Percentiles rank a stretch among this genome's conserved stretches.
These are phyloP conservation scores for Bipolaris cookei DNA, from an alignment of 2,329 filamentous ascomycete genomes.

Conservation along the genomic window DNA sequence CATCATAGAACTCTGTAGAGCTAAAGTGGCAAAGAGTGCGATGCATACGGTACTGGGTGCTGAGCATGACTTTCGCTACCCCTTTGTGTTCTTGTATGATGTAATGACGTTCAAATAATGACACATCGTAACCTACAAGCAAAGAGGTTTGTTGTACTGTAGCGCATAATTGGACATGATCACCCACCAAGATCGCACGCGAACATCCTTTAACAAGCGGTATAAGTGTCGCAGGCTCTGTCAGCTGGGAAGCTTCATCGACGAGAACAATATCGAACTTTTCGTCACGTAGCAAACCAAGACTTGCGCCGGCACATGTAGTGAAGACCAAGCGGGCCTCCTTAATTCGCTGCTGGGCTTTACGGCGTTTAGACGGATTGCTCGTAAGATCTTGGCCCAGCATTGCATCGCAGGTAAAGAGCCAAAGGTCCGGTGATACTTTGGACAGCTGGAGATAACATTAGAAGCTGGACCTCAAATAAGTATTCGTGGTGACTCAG, in stretches of 20 bases:
- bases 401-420: constrained; percentile 42
- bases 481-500: not conserved
- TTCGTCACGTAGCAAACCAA: constrained; percentile 52
- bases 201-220: constrained; percentile 51
- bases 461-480: not conserved
- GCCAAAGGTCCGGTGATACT: constrained; percentile 26
- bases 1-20: constrained; percentile 52
- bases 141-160: constrained; percentile 50
- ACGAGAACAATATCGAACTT: constrained; percentile 53
- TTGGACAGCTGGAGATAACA: constrained; percentile 26
- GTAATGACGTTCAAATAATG: constrained; percentile 55
- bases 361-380: constrained; percentile 33
- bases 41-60: constrained; percentile 57
- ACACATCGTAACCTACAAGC: constrained; percentile 50
- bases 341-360: constrained; percentile 50
- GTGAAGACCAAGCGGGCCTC: constrained; percentile 53
- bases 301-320: constrained; percentile 53
- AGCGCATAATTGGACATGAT: constrained; percentile 56
- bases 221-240: constrained; percentile 45
- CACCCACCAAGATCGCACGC: constrained; percentile 55
- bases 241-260: constrained; percentile 58
- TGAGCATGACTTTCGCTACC: constrained; percentile 51
- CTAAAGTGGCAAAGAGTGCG: constrained; percentile 50
- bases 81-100: constrained; percentile 15
- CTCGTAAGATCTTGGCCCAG: constrained; percentile 42